Evolutionary conservation across 2,329 filamentous ascomycete species (phyloP).

Genomic region (Coniosporium tulheliwenetii): DNA sequence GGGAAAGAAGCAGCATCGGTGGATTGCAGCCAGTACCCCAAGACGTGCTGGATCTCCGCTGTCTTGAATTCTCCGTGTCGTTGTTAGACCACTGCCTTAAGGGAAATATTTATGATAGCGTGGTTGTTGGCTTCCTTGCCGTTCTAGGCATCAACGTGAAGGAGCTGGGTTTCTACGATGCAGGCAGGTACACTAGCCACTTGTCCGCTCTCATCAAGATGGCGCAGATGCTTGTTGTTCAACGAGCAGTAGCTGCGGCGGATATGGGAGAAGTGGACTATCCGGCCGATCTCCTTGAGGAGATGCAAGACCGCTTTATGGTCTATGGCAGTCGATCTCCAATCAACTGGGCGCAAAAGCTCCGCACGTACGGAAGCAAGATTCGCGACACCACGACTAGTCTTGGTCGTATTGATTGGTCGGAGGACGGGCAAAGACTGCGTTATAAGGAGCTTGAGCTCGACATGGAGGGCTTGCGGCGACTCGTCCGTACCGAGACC

Average conservation of each 20-base stretch:
- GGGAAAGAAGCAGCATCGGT: too few relatives aligned
- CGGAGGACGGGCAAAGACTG: too few relatives aligned
- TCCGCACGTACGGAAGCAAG: conserved; percentile 1
- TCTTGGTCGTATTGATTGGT: neutral
- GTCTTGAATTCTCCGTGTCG: conserved; percentile 9
- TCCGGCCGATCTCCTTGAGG: too few relatives aligned
- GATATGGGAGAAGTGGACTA: neutral
- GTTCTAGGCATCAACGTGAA: conserved; percentile 9
- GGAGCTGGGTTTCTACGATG: conserved; percentile 6
- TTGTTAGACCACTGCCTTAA: conserved; percentile 7
- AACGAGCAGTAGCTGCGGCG: conserved; percentile 3
- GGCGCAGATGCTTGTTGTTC: conserved; percentile 8
- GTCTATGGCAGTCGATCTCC: too few relatives aligned
- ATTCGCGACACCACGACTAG: neutral
- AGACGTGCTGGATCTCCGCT: conserved; percentile 1
- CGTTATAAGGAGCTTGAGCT: neutral
- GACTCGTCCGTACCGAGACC: neutral
- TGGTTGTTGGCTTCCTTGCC: conserved; percentile 8
- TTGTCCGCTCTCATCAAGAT: conserved; percentile 9
- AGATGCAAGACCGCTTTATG: too few relatives aligned
- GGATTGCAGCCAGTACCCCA: too few relatives aligned
- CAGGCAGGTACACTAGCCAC: conserved; percentile 6
- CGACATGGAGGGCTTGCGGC: neutral
- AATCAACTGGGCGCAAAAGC: neutral
- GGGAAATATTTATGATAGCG: conserved; percentile 7